phyloP scores from a whole-genome alignment of 2,329 filamentous ascomycete genomes.

The Hymenoscyphus albidus region DNA sequence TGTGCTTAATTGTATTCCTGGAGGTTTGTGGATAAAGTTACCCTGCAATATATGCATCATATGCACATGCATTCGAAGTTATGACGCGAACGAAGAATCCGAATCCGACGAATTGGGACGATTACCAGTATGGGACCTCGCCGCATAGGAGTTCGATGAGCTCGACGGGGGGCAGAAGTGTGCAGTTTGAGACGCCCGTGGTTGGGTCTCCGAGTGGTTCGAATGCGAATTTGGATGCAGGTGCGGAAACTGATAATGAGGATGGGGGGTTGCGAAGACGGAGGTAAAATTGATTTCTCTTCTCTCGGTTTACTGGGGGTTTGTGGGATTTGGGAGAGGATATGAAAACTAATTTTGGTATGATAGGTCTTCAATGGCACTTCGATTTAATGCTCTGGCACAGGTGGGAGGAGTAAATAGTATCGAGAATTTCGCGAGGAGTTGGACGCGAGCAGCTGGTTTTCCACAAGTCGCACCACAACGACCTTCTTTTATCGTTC shows the following conservation, averaged over 20 bases:
- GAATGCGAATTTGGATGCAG: constrained; percentile 29
- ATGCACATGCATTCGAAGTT: not conserved
- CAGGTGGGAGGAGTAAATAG: constrained; percentile 90
- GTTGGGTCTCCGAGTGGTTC: constrained; percentile 24
- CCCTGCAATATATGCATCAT: not conserved
- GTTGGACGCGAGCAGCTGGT: constrained; percentile 84
- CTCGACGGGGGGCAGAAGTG: constrained; percentile 28
- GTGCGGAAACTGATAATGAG: constrained; percentile 17
- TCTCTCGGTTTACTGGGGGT: constrained; percentile 1
- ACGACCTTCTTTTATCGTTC: constrained; percentile 68
- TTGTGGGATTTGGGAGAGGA: not conserved
- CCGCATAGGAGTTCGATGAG: constrained; percentile 32
- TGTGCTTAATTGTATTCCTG: not conserved
- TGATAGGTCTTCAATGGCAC: constrained; percentile 54
- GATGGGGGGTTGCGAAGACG: constrained; percentile 30
- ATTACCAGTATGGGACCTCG: constrained; percentile 35
- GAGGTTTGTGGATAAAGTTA: not conserved
- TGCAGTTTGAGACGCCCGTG: constrained; percentile 27
- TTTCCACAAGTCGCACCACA: constrained; percentile 86
- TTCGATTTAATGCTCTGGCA: constrained; percentile 53
- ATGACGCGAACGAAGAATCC: constrained; percentile 15
- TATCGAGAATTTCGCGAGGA: constrained; percentile 87
- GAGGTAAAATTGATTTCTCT: constrained; percentile 21
- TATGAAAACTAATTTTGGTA: constrained; percentile 12
- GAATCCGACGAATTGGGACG: constrained; percentile 33